These are phyloP conservation scores for Exophiala alcalophila DNA, from an alignment of 2,329 filamentous ascomycete species.

Conservation along the genomic window DNA sequence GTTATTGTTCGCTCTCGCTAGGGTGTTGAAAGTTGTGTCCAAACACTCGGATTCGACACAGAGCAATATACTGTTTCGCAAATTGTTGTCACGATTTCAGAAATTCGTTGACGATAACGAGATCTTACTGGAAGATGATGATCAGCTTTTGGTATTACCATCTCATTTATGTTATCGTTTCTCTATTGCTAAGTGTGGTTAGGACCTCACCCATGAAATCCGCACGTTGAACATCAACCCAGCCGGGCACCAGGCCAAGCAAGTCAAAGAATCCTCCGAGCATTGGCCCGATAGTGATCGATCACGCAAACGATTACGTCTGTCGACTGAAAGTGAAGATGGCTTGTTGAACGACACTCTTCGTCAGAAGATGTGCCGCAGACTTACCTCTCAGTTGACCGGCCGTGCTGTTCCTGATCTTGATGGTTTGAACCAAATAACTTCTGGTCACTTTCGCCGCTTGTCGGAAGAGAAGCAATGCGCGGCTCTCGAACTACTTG, in stretches of 20 bases:
- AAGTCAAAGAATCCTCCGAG: constrained; percentile 7
- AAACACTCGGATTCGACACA: constrained; percentile 11
- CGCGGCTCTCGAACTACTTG: constrained; percentile 54
- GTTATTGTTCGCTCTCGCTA: constrained; percentile 10
- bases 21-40: constrained; percentile 15
- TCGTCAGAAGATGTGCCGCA: constrained; percentile 35
- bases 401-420: constrained; percentile 37
- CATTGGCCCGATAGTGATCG: constrained; percentile 29
- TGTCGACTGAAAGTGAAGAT: constrained; percentile 37
- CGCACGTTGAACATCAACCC: constrained; percentile 9
- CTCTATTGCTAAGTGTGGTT: constrained; percentile 3
- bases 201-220: constrained; percentile 15
- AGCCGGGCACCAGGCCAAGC: constrained; percentile 1
- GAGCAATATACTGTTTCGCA: constrained; percentile 16
- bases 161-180: background rate
- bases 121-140: background rate
- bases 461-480: constrained; percentile 53
- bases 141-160: constrained; percentile 11
- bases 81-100: constrained; percentile 11
- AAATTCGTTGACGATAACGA: constrained; percentile 14
- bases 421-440: constrained; percentile 41
- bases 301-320: constrained; percentile 37
- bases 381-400: constrained; percentile 37
- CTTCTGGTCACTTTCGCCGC: constrained; percentile 45
- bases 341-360: constrained; percentile 2